Conservation (phyloP, 208 protist species). For the Trypanosoma platydactyli region DNA sequence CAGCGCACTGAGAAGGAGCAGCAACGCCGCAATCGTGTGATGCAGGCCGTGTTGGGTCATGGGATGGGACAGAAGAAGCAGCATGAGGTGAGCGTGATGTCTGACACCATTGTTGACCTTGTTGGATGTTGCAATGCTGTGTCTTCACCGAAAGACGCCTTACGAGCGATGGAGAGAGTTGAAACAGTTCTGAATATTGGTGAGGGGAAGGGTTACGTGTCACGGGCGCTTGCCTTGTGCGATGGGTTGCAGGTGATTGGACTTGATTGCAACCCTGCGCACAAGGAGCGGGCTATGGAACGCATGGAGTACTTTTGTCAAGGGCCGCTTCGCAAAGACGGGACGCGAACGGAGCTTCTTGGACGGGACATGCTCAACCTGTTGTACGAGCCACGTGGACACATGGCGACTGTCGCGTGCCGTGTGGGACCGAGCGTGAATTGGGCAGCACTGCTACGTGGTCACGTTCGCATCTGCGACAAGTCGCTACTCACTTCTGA, state of each 20-base stretch:
- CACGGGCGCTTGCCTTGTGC: constrained; percentile 74
- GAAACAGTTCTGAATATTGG: constrained; percentile 86
- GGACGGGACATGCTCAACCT: constrained; percentile 58
- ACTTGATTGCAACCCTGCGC: constrained; percentile 87
- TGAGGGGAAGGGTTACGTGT: constrained; percentile 91
- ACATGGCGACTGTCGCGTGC: constrained; percentile 69
- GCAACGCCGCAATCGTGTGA: constrained; percentile 33
- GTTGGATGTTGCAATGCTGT: constrained; percentile 41
- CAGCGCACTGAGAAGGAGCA: background rate
- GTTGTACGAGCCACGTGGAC: constrained; percentile 70
- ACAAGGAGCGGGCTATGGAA: constrained; percentile 72
- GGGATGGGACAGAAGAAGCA: constrained; percentile 88
- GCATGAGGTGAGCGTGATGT: constrained; percentile 87
- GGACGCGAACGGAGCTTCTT: background rate
- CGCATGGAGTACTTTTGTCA: constrained; percentile 65
- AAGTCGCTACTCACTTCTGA: background rate
- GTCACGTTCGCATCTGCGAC: constrained; percentile 43
- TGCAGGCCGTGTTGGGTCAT: constrained; percentile 56
- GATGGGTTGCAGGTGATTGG: constrained; percentile 80
- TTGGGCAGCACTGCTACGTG: constrained; percentile 52
- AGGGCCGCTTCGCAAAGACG: constrained; percentile 35
- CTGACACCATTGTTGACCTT: constrained; percentile 55
- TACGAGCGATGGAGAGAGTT: constrained; percentile 16
- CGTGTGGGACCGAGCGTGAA: constrained; percentile 45
- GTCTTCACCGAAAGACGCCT: background rate